These are phyloP conservation scores for Mentha longifolia DNA, from an alignment of 257 asterid genomes.

Conservation along the genomic window DNA sequence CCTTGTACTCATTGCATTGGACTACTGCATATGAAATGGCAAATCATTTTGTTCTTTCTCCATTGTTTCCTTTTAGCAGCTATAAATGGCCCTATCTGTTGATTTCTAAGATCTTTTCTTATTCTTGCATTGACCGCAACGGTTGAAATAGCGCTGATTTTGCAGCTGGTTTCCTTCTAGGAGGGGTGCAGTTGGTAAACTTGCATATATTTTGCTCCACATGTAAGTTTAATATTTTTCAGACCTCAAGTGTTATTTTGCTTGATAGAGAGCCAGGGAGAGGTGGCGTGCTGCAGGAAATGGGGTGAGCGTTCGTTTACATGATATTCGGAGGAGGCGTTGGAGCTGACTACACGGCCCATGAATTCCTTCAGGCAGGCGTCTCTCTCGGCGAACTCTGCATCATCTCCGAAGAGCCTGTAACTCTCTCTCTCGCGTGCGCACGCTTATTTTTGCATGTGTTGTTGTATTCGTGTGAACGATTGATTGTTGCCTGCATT, in stretches of 20 bases:
- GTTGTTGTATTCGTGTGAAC: conserved; percentile 9
- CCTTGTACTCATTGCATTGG: no score
- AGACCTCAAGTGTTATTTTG: no score
- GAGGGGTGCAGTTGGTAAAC: no score
- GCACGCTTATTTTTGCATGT: no score
- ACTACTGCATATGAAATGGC: no score
- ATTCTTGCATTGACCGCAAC: no score
- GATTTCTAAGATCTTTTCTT: no score
- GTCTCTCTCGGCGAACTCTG: conserved; percentile 89
- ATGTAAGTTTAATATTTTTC: not conserved
- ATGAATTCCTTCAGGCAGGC: conserved; percentile 76
- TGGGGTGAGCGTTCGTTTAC: conserved; percentile 96
- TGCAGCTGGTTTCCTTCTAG: no score
- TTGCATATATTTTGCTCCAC: not conserved
- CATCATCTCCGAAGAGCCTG: conserved; percentile 93
- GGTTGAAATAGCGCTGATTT: no score
- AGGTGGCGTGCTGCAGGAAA: conserved; percentile 37
- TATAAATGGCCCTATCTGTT: no score
- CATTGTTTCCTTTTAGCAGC: no score
- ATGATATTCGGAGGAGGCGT: conserved; percentile 96
- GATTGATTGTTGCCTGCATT: conserved; percentile 19
- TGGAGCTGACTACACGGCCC: conserved; percentile 92
- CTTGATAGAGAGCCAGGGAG: not conserved
- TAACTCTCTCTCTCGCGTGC: conserved; percentile 40
- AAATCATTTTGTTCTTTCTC: no score